Conservation (phyloP, 345 rosid genomes). For the Bretschneidera sinensis region DNA sequence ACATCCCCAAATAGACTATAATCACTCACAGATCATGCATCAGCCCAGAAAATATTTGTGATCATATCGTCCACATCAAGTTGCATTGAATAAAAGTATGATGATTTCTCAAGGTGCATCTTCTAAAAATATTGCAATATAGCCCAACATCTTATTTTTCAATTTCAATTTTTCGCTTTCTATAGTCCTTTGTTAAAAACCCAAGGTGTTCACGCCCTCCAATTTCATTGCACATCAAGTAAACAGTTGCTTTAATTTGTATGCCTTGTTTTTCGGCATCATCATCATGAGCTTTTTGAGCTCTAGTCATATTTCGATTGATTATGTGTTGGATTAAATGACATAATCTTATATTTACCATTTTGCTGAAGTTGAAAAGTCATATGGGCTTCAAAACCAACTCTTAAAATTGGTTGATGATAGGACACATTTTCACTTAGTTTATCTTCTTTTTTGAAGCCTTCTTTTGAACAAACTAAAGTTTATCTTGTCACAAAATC, state of each 20-base stretch:
- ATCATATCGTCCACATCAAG: conserved; percentile 1
- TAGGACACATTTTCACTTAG: no score
- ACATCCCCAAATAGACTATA: neutral
- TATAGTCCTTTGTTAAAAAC: neutral
- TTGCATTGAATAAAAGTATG: neutral
- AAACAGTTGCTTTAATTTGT: neutral
- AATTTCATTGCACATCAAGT: no score
- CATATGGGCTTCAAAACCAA: no score
- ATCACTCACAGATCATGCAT: conserved; percentile 1
- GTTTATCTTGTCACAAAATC: no score
- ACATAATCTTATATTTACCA: no score
- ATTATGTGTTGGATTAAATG: neutral
- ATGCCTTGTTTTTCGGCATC: neutral
- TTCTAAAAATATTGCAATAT: neutral
- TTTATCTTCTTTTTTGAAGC: no score
- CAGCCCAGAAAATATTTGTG: neutral
- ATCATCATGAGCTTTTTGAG: neutral
- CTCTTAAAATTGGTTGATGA: no score
- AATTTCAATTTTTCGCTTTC: neutral
- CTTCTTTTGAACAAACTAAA: no score
- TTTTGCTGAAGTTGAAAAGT: no score
- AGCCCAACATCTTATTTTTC: neutral
- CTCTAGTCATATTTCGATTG: neutral
- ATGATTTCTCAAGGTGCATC: neutral
- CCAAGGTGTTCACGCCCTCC: no score